Evolutionary conservation across 2,329 filamentous ascomycete genomes (phyloP).

Genomic region (Colletotrichum zoysiae): DNA sequence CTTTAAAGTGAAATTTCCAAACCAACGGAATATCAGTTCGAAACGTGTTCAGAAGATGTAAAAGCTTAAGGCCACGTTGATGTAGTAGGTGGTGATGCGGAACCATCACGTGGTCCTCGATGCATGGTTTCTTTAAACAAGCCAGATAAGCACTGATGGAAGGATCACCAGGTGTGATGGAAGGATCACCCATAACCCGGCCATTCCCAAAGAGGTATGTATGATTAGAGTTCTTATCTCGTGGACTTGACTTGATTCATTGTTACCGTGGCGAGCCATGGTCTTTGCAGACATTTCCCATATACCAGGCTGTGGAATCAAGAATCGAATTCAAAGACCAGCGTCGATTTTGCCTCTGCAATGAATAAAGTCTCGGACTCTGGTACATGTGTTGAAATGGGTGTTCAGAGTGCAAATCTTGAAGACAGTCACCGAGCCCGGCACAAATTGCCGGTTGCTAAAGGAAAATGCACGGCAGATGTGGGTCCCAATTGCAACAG

Average conservation of each 20-base stretch:
- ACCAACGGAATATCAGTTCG: rapidly evolving
- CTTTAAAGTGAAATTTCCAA: too few species aligned
- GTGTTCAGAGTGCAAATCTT: background rate
- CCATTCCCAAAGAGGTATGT: background rate
- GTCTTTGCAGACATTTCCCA: background rate
- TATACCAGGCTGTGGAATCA: background rate
- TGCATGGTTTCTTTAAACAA: background rate
- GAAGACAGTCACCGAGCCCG: too few species aligned
- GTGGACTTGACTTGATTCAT: background rate
- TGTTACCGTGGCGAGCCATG: background rate
- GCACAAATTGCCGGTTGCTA: background rate
- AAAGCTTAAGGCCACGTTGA: background rate
- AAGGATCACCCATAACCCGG: background rate
- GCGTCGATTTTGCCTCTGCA: background rate
- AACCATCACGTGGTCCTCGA: too few species aligned
- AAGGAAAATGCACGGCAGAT: background rate
- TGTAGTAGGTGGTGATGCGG: background rate
- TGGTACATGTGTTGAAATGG: background rate
- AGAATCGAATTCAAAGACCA: background rate
- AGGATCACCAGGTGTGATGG: background rate
- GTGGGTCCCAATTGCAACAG: background rate
- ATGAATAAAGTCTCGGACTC: background rate
- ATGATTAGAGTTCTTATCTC: background rate
- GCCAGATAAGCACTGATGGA: background rate
- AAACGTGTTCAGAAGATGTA: background rate